Evolutionary conservation across 1,284 basidiomycete species (phyloP).

Genomic region (Microbotryum saponariae): DNA sequence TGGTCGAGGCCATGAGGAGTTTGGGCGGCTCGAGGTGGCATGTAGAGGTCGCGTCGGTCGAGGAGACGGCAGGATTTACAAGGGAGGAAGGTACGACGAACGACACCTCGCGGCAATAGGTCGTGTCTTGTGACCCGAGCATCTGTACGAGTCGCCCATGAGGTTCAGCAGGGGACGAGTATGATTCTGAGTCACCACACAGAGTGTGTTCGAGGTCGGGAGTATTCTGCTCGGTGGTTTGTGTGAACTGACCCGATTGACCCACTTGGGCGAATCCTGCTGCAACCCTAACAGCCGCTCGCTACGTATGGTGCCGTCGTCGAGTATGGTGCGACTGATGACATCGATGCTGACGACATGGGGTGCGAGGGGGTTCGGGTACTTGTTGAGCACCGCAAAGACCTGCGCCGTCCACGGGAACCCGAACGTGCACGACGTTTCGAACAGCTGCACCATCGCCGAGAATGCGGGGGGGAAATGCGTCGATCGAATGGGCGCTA

Average conservation of each 20-base stretch:
- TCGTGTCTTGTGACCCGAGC: conserved; percentile 26
- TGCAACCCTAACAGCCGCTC: conserved; percentile 28
- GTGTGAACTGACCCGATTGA: conserved; percentile 20
- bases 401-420: conserved; percentile 73
- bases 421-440: conserved; percentile 17
- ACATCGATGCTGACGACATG: conserved; percentile 58
- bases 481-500: no score
- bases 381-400: conserved; percentile 87
- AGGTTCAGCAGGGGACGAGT: no score
- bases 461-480: neutral
- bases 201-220: neutral
- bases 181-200: neutral
- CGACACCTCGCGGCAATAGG: conserved; percentile 30
- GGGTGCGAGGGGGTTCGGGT: conserved; percentile 90
- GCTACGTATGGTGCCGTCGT: conserved; percentile 30
- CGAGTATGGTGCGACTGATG: conserved; percentile 18
- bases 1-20: conserved; percentile 32
- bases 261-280: conserved; percentile 30
- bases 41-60: neutral
- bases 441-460: conserved; percentile 25
- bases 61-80: conserved; percentile 5
- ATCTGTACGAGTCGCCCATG: conserved; percentile 10
- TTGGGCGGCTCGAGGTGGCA: conserved; percentile 30
- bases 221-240: no score
- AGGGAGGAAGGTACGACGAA: conserved; percentile 30